A percentile compares a stretch with the other conserved stretches of the same genome.
These are phyloP conservation scores for Thielaviopsis euricoi DNA, from an alignment of 2,329 filamentous ascomycete species.

Conservation along the genomic window DNA sequence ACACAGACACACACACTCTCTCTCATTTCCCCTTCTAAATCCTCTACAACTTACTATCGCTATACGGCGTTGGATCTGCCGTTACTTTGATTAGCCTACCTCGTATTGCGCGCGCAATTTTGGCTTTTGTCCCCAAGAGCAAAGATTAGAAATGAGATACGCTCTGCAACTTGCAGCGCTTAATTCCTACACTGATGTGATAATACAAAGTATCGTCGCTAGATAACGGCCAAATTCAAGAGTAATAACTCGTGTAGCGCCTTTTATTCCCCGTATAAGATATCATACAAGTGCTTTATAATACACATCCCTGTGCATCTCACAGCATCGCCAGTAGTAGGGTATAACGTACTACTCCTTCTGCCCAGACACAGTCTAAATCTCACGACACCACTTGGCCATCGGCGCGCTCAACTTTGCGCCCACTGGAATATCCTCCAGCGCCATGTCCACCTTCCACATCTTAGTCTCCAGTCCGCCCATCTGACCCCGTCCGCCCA, in stretches of 20 bases:
- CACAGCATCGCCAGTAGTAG: background rate
- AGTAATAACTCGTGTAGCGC: background rate
- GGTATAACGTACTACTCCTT: background rate
- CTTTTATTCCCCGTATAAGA: background rate
- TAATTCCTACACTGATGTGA: background rate
- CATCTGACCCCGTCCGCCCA: constrained; percentile 29
- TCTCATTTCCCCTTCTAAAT: too few species aligned
- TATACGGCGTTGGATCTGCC: too few species aligned
- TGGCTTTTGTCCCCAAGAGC: too few species aligned
- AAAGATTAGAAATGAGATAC: too few species aligned
- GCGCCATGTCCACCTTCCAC: constrained; percentile 58
- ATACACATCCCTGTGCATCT: background rate
- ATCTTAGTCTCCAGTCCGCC: constrained; percentile 40
- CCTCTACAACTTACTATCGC: too few species aligned
- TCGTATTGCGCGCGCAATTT: too few species aligned
- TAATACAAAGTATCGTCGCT: background rate
- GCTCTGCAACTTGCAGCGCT: background rate
- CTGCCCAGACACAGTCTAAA: constrained; percentile 19
- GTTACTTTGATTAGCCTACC: too few species aligned
- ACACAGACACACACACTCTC: too few species aligned
- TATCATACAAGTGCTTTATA: background rate
- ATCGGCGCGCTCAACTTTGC: constrained; percentile 42
- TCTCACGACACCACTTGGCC: constrained; percentile 62
- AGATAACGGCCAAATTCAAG: too few species aligned
- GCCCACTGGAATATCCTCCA: constrained; percentile 59